These are phyloP conservation scores for Fusarium sp. DNA, from an alignment of 2,329 filamentous ascomycete genomes.

Conservation along the genomic window DNA sequence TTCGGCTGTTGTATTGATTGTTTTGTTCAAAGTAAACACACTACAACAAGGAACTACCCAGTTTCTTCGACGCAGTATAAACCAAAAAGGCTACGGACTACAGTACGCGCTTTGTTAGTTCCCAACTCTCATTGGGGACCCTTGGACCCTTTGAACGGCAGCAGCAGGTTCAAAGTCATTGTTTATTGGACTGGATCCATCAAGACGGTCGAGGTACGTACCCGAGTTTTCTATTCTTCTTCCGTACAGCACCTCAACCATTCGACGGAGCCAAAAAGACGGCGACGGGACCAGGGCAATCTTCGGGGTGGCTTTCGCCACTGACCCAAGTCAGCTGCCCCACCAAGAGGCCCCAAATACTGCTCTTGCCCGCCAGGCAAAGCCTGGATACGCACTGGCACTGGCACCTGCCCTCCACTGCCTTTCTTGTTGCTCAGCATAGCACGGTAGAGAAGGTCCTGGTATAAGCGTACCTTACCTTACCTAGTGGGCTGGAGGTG, in stretches of 20 bases:
- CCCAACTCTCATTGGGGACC: slow-evolving; percentile 32
- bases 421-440: slow-evolving; percentile 25
- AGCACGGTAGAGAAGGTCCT: not conserved
- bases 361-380: slow-evolving; percentile 32
- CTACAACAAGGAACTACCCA: slow-evolving; percentile 13
- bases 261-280: slow-evolving; percentile 23
- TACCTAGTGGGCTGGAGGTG: slow-evolving; percentile 2
- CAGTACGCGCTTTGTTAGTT: slow-evolving; percentile 31
- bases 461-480: too few relatives aligned
- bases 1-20: not conserved
- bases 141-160: slow-evolving; percentile 42
- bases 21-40: slow-evolving; percentile 1
- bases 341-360: slow-evolving; percentile 48
- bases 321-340: slow-evolving; percentile 54
- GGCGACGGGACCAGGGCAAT: slow-evolving; percentile 27
- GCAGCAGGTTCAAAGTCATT: slow-evolving; percentile 15
- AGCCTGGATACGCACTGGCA: slow-evolving; percentile 34
- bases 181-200: slow-evolving; percentile 12
- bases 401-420: slow-evolving; percentile 27
- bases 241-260: slow-evolving; percentile 21
- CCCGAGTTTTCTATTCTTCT: slow-evolving; percentile 29
- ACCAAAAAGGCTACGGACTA: slow-evolving; percentile 20
- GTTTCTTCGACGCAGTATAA: slow-evolving; percentile 18
- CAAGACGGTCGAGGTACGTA: slow-evolving; percentile 30
- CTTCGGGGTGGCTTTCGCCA: slow-evolving; percentile 51